These are phyloP conservation scores for Trichoderma sp. DNA, from an alignment of 2,329 filamentous ascomycete species.

Conservation along the genomic window DNA sequence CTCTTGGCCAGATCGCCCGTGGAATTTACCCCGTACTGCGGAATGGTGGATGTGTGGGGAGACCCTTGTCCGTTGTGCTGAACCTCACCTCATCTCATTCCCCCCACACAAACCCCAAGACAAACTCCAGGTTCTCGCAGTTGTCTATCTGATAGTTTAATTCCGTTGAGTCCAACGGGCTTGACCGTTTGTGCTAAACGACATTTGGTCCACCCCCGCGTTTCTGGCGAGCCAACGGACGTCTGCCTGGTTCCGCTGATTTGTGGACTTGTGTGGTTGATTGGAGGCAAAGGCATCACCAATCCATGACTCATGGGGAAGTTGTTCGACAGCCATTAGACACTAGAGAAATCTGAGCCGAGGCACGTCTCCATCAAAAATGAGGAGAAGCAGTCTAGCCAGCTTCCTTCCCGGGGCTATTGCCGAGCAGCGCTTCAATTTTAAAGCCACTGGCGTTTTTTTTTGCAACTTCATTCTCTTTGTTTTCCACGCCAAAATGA, in stretches of 20 bases:
- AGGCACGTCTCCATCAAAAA: constrained; percentile 2
- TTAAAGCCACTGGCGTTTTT: background rate
- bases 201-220: constrained; percentile 7
- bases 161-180: background rate
- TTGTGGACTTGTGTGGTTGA: background rate
- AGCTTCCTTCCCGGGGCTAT: background rate
- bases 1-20: background rate
- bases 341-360: background rate
- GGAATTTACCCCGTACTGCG: background rate
- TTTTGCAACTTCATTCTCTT: background rate
- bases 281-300: background rate
- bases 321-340: background rate
- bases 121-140: background rate
- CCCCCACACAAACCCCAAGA: background rate
- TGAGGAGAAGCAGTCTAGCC: constrained; percentile 5
- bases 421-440: background rate
- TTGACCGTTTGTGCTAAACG: background rate
- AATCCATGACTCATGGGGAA: constrained; percentile 9
- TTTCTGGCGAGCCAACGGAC: background rate
- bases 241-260: background rate
- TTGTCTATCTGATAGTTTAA: background rate
- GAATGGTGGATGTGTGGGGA: constrained; percentile 6
- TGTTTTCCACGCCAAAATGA: background rate
- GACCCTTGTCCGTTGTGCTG: background rate
- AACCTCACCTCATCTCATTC: background rate